These are phyloP conservation scores for Penicillium cosmopolitanum DNA, from an alignment of 495 filamentous ascomycete genomes.

Conservation along the genomic window DNA sequence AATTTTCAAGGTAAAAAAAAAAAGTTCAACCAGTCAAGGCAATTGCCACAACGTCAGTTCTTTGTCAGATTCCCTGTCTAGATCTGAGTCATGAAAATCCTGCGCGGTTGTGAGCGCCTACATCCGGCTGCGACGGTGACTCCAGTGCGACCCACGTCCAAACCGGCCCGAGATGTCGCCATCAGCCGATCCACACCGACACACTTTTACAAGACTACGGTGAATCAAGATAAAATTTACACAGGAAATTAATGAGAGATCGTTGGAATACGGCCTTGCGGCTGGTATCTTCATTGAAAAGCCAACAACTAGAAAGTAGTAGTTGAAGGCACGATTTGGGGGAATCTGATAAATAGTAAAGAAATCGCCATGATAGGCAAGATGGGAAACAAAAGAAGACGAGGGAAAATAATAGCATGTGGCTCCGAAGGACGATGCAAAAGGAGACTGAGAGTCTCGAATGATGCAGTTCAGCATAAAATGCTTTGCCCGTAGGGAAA, in stretches of 20 bases:
- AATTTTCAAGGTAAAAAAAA: background rate
- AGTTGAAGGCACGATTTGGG: slow-evolving; percentile 25
- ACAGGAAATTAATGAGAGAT: slow-evolving; percentile 10
- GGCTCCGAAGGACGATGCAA: slow-evolving; percentile 29
- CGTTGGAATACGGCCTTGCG: slow-evolving; percentile 12
- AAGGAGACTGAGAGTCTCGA: slow-evolving; percentile 14
- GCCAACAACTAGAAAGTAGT: slow-evolving; percentile 35
- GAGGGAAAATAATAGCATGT: background rate
- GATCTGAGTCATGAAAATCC: slow-evolving; percentile 3
- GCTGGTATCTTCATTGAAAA: slow-evolving; percentile 23
- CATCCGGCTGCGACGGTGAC: slow-evolving; percentile 8
- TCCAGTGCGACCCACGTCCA: slow-evolving; percentile 4
- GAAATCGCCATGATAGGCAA: slow-evolving; percentile 9
- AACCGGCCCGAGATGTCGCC: slow-evolving; percentile 17
- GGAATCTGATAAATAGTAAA: slow-evolving; percentile 28
- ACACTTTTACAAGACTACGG: background rate
- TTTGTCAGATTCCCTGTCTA: background rate
- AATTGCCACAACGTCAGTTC: background rate
- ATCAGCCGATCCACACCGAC: slow-evolving; percentile 10
- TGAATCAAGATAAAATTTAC: slow-evolving; percentile 4
- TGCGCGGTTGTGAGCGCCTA: slow-evolving; percentile 17
- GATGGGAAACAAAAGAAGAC: slow-evolving; percentile 8
- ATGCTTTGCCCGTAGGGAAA: slow-evolving; percentile 2
- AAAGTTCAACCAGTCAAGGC: background rate
- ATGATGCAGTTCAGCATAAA: slow-evolving; percentile 20